phyloP scores from a whole-genome alignment of 2,329 filamentous ascomycete genomes.

The Trichoderma gracile region DNA sequence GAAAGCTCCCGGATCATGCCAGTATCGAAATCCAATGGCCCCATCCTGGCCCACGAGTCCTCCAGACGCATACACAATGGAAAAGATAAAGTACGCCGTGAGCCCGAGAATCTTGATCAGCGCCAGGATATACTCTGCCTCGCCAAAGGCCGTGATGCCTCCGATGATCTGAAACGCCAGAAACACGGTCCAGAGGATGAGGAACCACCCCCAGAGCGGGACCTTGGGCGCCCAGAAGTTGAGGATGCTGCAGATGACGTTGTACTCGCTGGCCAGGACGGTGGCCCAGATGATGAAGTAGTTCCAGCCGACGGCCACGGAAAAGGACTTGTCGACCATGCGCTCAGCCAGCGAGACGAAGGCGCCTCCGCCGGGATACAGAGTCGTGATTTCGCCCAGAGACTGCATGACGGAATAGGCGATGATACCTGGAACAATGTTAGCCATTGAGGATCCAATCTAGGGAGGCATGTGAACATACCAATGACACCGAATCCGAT shows the following conservation, averaged over 20 bases:
- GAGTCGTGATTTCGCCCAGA: constrained; percentile 71
- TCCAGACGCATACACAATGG: constrained; percentile 69
- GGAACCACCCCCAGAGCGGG: constrained; percentile 67
- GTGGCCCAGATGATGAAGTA: constrained; percentile 67
- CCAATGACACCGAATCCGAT: constrained; percentile 73
- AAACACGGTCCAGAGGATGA: constrained; percentile 74
- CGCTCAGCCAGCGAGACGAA: constrained; percentile 71
- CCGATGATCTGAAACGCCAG: constrained; percentile 69
- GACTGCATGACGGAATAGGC: constrained; percentile 70
- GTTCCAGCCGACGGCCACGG: constrained; percentile 69
- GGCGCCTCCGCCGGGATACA: constrained; percentile 70
- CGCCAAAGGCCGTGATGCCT: constrained; percentile 73
- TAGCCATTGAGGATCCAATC: neutral
- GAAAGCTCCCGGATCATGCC: constrained; percentile 70
- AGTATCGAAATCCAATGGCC: constrained; percentile 68
- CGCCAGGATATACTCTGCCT: constrained; percentile 79
- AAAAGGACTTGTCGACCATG: constrained; percentile 70
- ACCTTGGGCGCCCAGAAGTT: constrained; percentile 64
- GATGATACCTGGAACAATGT: constrained; percentile 50
- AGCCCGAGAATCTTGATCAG: constrained; percentile 70
- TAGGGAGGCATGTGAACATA: constrained; percentile 30
- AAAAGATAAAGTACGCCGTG: constrained; percentile 71
- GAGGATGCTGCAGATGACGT: constrained; percentile 66
- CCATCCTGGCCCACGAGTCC: constrained; percentile 61
- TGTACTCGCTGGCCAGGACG: constrained; percentile 70